Base-by-base conservation (phyloP, 768 basidiomycete genomes). In the Naganishia vishniacii region DNA sequence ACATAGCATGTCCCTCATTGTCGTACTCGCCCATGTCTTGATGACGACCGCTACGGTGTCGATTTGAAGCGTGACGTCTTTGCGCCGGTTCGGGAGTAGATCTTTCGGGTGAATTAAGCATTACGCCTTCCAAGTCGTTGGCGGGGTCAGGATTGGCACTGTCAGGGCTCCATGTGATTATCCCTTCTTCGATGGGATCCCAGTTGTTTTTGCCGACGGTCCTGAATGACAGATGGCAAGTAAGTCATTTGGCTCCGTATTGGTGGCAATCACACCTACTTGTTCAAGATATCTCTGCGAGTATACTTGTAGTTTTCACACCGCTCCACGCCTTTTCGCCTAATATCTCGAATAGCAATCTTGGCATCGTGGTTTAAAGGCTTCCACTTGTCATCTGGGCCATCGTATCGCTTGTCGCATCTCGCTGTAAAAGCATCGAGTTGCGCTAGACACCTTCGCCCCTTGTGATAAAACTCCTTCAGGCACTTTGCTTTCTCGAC, bases 291-390 rank as follows among this genome's bases (percentile, higher is more conserved):
- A 65, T 77, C 76, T 25, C 76, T 61, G 25, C 76, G 68, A 49
- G 76, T 77, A 62, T 77, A 77, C 67, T 77, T 77, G 70, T 77
- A 77, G 59, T 77, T 77, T 69, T 77, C 76, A 41, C 73, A 74
- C 42, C 75, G 56, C 51, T 77, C 75, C 5, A 77, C 76, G 13
- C 71, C 71, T 62, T 77, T 77, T 23, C 76, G 62, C 40, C 76
- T 37, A 16, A 77, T 71, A 66, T 77, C 76, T 48, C 76, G 63
- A 29, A 77, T 64, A 1, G 76, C 76, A 29, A 75, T 74, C 37
- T 75, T 65, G 26, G 71, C 75, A 31, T 71, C 63, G 58, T 71
- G 70, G 16, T 75, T 70, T 23, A 77, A 61, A 44, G 75, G 74
- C 13, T 68, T 60, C 74, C 74, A 75, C 34, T 64, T 65, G n/a